These are phyloP conservation scores for Tetrahymena thermophila DNA, from an alignment of 73 alveolate species.

Conservation along the genomic window DNA sequence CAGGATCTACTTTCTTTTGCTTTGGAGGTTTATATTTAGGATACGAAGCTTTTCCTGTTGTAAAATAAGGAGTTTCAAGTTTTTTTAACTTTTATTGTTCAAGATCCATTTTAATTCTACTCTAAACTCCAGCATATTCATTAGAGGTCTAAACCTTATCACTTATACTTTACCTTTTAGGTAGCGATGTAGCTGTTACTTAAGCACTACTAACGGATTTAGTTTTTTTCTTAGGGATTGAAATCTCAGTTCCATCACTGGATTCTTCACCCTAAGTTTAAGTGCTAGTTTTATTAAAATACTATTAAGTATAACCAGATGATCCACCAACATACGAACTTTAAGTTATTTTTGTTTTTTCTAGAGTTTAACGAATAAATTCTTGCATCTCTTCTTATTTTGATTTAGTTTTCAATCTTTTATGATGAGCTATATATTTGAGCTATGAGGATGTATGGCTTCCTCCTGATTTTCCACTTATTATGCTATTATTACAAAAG, in stretches of 20 bases:
- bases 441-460: not conserved
- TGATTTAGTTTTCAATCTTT: not conserved
- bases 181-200: not conserved
- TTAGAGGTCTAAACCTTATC: not conserved
- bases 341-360: not conserved
- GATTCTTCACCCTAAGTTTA: not conserved
- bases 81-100: not conserved
- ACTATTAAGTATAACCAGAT: not conserved
- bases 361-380: not conserved
- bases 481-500: not conserved
- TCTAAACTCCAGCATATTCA: not conserved
- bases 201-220: not conserved
- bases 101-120: not conserved
- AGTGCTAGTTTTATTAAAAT: not conserved
- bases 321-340: not conserved
- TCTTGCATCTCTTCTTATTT: not conserved
- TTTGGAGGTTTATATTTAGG: not conserved
- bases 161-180: not conserved
- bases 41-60: not conserved
- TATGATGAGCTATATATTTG: not conserved
- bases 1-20: not conserved
- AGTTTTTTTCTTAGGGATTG: not conserved
- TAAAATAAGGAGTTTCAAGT: not conserved
- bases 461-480: not conserved
- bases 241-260: not conserved